Evolutionary conservation across 768 basidiomycete species (phyloP), one percentile per base, ranked within the genome.

Genomic region (Chalciporus sphaerocephalus): DNA sequence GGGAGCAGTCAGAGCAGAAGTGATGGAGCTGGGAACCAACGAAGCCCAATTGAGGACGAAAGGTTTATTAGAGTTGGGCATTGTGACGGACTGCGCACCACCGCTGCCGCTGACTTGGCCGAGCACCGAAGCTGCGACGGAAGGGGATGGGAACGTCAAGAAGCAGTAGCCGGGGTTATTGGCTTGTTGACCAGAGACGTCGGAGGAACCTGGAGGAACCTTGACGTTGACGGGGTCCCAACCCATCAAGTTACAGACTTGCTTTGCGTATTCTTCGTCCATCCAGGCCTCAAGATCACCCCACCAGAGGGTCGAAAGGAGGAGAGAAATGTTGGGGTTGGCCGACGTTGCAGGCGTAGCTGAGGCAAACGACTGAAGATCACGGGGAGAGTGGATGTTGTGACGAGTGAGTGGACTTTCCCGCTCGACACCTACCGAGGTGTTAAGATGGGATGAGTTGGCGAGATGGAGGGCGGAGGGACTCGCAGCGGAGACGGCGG

Each of bases 181-280:
- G 42, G 83, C 71, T 58, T 82, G 81, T 56, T 82, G 80, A 20
- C 76, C 78, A 1, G 77, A 71, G 46, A 73, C 56, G 55, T 83
- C 84, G 18, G 77, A 75, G 34, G 75, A 63, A 15, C 80, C 75
- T 48, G 69, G 79, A 13, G 88, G 87, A 27, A 91, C 80, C 65
- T 83, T 83, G 69, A 89, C 80, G 62, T 64, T 75, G 60, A 81
- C 73, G 13, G 83, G 78, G 47, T 90, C 87, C 92, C 92, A 94
- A 46, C 85, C 81, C 87, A 92, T 89, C 60, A 92, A 71, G 36
- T 66, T 69, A 67, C 90, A 90, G 58, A 92, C 88, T 63, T 91
- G 87, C 66, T 87, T 85, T 35, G 84, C 87, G 73, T 93, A 95
- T 64, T 89, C 86, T 78, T 92, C 90, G 70, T 94, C 91, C 93